Base-by-base conservation (phyloP, 257 asterid species). In the Ocimum tenuiflorum region DNA sequence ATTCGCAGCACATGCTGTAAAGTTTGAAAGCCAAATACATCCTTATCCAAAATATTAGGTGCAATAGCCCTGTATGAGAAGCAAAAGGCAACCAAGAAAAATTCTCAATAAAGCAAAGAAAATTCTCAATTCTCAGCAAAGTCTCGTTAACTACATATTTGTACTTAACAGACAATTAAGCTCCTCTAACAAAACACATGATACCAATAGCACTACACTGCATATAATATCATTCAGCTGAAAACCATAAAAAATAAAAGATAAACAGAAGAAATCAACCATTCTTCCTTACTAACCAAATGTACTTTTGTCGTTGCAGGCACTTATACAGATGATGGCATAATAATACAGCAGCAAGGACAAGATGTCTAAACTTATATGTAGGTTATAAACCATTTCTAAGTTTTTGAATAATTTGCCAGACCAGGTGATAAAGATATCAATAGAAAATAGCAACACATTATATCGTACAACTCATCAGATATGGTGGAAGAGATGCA, bases 1-100 rank as follows among this genome's bases (percentile, higher is more conserved):
- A 86, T 86, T 51, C 82, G 72, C 89, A 88, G 79, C 65, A 82
- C 77, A 72, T 86, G 94, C 69, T 82, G 84, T 60, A 88, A 76
- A 20, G 95, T 82, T 73, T 88, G 96, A 64, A 84, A 74, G 27
- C 86, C 81, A 66, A 88, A 82, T 52, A 84, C 76, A 71, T 88
- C 91, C 70, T 73, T 88, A 67, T 88, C 94, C 71, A 82, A 63
- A 62, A 86, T 73, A 63, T 78, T 83, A 9, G 96, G 96, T 14
- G 91, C 86, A 54, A 86, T 71, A 54, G 84, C 79, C 88, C 95
- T 88, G 75, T 75, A 79, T 17, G 69, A 61, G 67, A 39, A 71
- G 48, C 33, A 60, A 43, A 68, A 67, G 23, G 39, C 48, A 52
- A 24, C 17, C 41, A 51, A 24, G 22, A 2, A 45, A 45, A 10